Percentiles rank a stretch among this genome's conserved stretches.
phyloP scores from a whole-genome alignment of 352 stramenopile genomes.

The Globisporangium emineosum region DNA sequence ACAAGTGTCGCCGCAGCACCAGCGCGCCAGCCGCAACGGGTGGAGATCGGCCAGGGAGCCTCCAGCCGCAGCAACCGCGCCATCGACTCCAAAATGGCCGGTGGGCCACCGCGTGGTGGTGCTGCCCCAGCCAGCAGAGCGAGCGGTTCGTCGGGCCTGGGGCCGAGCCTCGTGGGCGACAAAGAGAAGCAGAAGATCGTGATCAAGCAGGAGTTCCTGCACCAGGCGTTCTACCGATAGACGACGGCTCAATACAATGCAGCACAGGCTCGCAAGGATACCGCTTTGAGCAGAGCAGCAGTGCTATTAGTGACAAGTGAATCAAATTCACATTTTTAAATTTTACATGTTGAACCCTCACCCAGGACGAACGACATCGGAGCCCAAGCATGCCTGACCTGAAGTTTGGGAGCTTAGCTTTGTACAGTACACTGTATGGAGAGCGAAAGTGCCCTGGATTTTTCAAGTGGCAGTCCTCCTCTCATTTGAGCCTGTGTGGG shows the following conservation, averaged over 20 bases:
- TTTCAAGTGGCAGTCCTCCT: too few species aligned
- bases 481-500: too few species aligned
- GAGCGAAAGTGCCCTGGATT: too few species aligned
- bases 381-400: too few species aligned
- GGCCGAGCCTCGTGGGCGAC: conserved; percentile 8
- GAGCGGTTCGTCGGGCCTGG: not conserved
- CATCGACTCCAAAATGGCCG: conserved; percentile 1
- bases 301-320: too few species aligned
- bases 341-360: too few species aligned
- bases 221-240: conserved; percentile 16
- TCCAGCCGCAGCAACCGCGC: conserved; percentile 6
- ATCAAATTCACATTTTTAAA: too few species aligned
- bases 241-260: not conserved
- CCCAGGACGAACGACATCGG: too few species aligned
- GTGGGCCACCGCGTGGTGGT: not conserved
- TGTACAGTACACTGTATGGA: too few species aligned
- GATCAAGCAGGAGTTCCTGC: conserved; percentile 17
- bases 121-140: not conserved
- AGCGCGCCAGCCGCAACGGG: not conserved
- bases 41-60: conserved; percentile 6
- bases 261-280: too few species aligned
- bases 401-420: too few species aligned
- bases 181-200: conserved; percentile 18
- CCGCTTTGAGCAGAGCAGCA: too few species aligned
- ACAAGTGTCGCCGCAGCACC: not conserved